Evolutionary conservation across 495 filamentous ascomycete genomes (phyloP).

Genomic region (Apodospora peruviana): DNA sequence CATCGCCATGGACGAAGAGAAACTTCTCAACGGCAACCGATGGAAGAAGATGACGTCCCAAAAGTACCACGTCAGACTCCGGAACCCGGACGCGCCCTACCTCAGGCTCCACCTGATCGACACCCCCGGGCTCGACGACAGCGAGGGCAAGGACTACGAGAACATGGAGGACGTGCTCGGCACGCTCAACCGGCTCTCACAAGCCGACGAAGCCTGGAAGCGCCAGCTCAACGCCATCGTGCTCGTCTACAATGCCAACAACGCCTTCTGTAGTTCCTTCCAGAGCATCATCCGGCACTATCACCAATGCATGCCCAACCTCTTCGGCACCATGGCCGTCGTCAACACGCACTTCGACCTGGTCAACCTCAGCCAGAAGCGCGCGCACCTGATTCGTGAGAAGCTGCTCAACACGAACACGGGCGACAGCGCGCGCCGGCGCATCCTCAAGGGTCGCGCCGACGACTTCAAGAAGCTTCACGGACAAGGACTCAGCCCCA

Average conservation of each 20-base stretch:
- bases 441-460: neutral
- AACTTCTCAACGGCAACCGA: neutral
- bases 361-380: neutral
- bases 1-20: neutral
- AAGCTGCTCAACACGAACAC: neutral
- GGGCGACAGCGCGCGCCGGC: neutral
- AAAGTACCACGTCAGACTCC: neutral
- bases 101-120: neutral
- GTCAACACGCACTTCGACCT: neutral
- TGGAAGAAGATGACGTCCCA: neutral
- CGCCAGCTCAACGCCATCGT: neutral
- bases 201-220: neutral
- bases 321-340: neutral
- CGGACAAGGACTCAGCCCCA: neutral
- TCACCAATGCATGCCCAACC: neutral
- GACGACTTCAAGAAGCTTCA: neutral
- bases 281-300: neutral
- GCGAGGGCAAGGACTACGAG: neutral
- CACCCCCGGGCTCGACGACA: neutral
- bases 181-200: neutral
- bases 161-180: neutral
- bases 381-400: neutral
- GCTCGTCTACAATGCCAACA: neutral
- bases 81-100: neutral
- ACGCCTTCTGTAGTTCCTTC: neutral